These are phyloP conservation scores for Hymenoscyphus fraxineus DNA, from an alignment of 2,329 filamentous ascomycete species.

Conservation along the genomic window DNA sequence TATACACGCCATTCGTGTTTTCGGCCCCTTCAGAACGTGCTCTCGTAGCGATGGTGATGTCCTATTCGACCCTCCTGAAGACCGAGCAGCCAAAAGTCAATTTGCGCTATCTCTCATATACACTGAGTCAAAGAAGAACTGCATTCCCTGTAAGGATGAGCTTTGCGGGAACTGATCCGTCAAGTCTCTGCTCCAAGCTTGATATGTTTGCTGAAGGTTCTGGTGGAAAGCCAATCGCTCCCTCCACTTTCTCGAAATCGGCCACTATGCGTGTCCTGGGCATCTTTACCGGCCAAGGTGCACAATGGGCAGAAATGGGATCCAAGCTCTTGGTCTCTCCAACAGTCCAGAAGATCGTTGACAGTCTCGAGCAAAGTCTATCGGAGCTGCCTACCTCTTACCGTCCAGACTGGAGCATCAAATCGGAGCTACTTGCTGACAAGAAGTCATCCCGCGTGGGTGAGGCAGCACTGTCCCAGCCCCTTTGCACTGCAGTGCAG, in stretches of 20 bases:
- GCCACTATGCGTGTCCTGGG: constrained; percentile 4
- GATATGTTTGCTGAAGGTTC: neutral
- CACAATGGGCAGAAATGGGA: constrained; percentile 27
- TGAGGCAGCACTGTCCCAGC: constrained; percentile 35
- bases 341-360: constrained; percentile 22
- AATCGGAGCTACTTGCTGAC: constrained; percentile 28
- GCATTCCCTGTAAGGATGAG: neutral
- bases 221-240: neutral
- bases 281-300: constrained; percentile 33
- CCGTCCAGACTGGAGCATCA: constrained; percentile 13
- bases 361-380: neutral
- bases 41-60: neutral
- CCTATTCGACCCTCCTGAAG: constrained; percentile 2
- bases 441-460: constrained; percentile 36
- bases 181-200: neutral
- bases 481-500: constrained; percentile 46
- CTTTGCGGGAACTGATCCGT: neutral
- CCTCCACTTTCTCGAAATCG: neutral
- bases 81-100: neutral
- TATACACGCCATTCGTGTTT: constrained; percentile 11
- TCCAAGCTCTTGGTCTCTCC: constrained; percentile 18
- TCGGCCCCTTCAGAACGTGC: constrained; percentile 13
- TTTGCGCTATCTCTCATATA: constrained; percentile 5
- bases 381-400: neutral
- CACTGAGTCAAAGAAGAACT: constrained; percentile 1